Conservation (phyloP, 148 eudicot species). For the Vaccinium corymbosum region DNA sequence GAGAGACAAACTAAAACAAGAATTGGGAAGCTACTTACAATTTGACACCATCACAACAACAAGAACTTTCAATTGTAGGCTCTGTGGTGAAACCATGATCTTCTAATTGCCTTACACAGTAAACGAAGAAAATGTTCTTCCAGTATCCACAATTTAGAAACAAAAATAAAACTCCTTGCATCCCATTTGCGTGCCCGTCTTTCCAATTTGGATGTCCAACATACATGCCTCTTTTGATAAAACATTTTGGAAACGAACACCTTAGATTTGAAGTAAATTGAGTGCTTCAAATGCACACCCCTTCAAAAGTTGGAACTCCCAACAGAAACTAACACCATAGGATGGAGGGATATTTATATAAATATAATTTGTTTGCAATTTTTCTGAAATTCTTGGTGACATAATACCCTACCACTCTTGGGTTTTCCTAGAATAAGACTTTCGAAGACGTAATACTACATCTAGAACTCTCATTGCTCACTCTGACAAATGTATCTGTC, state of each 20-base stretch:
- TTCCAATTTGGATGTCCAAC: not conserved
- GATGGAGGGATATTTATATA: not conserved
- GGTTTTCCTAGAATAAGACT: not conserved
- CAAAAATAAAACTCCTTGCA: not conserved
- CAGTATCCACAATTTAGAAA: not conserved
- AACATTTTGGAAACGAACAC: not conserved
- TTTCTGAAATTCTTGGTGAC: not conserved
- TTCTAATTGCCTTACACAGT: not conserved
- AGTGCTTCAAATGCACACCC: not conserved
- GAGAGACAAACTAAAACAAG: not conserved
- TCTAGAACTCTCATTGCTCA: too few species aligned
- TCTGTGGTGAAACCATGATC: not conserved
- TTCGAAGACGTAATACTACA: not conserved
- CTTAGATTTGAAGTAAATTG: not conserved
- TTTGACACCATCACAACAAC: not conserved
- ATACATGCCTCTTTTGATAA: not conserved
- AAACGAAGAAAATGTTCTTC: not conserved
- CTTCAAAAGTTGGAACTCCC: not conserved
- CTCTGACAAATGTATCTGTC: too few species aligned
- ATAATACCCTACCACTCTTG: not conserved
- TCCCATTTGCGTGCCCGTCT: not conserved
- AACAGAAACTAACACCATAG: not conserved
- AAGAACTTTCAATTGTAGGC: not conserved
- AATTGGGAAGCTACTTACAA: not conserved
- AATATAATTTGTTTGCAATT: not conserved